Evolutionary conservation across 371 early-diverging fungal species (phyloP).

Genomic region (Mucor circinelloides): DNA sequence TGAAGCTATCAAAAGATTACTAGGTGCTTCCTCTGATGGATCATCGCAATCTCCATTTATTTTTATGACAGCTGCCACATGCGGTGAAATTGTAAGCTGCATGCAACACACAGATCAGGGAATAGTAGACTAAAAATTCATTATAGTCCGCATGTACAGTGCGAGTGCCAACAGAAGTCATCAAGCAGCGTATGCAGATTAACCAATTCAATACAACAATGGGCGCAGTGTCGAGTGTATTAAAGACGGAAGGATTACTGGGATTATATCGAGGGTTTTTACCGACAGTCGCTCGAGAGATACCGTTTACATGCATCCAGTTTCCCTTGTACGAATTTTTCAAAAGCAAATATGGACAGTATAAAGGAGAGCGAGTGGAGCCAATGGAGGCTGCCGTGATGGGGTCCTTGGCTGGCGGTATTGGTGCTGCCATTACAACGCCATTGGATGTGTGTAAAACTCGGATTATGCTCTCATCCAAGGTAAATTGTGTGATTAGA

Average conservation of each 20-base stretch:
- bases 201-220: slow-evolving; percentile 70
- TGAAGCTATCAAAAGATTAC: slow-evolving; percentile 71
- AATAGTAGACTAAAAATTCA: not conserved
- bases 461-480: slow-evolving; percentile 83
- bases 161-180: slow-evolving; percentile 94
- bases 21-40: slow-evolving; percentile 35
- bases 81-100: slow-evolving; percentile 83
- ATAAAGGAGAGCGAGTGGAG: slow-evolving; percentile 50
- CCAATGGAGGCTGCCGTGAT: slow-evolving; percentile 86
- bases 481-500: slow-evolving; percentile 30
- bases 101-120: not conserved
- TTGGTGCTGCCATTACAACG: slow-evolving; percentile 89
- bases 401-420: slow-evolving; percentile 89
- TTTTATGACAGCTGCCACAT: slow-evolving; percentile 89
- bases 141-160: slow-evolving; percentile 85
- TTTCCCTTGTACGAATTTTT: slow-evolving; percentile 94
- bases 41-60: slow-evolving; percentile 58
- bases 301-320: slow-evolving; percentile 95
- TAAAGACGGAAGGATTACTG: slow-evolving; percentile 70
- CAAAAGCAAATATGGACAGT: slow-evolving; percentile 59
- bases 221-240: slow-evolving; percentile 59
- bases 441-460: slow-evolving; percentile 95
- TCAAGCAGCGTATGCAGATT: slow-evolving; percentile 95
- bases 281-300: slow-evolving; percentile 88
- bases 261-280: slow-evolving; percentile 94